phyloP scores from a whole-genome alignment of 306 rosid genomes.

The Vigna trinervia region DNA sequence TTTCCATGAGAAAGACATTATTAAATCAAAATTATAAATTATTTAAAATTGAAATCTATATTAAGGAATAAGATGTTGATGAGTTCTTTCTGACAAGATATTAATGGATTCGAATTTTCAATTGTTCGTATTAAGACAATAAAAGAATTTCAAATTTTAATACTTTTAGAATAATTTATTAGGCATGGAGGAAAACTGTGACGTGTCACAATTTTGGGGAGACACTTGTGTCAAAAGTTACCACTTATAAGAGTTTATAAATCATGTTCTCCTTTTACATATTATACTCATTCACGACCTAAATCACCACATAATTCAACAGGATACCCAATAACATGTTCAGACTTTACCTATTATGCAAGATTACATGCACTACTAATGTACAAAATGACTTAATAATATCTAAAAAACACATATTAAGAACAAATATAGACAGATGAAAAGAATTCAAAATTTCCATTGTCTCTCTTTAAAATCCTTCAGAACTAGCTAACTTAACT shows the following conservation, averaged over 20 bases:
- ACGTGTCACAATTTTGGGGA: not conserved
- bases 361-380: not conserved
- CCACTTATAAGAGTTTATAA: not conserved
- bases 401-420: not conserved
- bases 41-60: not conserved
- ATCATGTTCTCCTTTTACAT: not conserved
- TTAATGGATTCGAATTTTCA: not conserved
- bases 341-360: not conserved
- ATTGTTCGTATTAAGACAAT: not conserved
- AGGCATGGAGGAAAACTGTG: not conserved
- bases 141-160: not conserved
- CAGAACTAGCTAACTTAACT: not conserved
- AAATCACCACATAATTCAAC: not conserved
- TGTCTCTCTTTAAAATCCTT: slow-evolving; percentile 3
- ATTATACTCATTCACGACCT: not conserved
- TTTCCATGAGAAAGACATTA: not conserved
- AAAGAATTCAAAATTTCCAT: not conserved
- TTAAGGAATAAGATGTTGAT: not conserved
- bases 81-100: not conserved
- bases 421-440: not conserved
- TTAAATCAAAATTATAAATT: too few relatives aligned
- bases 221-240: not conserved
- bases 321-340: not conserved
- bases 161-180: slow-evolving; percentile 1
- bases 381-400: not conserved